Conservation (phyloP, 805 yeast species). For the Kluyveromyces starmeri region DNA sequence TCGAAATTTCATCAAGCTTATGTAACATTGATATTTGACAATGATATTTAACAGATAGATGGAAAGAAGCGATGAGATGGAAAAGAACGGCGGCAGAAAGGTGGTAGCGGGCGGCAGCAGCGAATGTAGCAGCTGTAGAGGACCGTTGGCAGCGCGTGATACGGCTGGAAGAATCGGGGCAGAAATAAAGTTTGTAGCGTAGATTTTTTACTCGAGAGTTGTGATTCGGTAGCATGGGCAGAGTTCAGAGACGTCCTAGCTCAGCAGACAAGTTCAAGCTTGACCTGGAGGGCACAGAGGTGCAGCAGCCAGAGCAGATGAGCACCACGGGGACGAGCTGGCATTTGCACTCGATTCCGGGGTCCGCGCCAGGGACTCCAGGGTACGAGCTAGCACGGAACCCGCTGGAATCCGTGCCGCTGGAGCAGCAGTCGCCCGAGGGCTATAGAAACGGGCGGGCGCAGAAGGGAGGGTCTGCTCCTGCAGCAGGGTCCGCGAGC, state of each 20-base stretch:
- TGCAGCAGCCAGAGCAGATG: background rate
- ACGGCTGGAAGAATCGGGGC: too few relatives aligned
- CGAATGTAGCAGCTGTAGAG: too few relatives aligned
- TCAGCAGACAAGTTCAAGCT: background rate
- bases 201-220: too few relatives aligned
- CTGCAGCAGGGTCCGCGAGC: background rate
- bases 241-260: slow-evolving; percentile 1
- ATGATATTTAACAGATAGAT: too few relatives aligned
- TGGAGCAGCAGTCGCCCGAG: background rate
- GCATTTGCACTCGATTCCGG: slow-evolving; percentile 26
- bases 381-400: slow-evolving; percentile 26
- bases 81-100: too few relatives aligned
- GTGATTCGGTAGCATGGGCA: too few relatives aligned
- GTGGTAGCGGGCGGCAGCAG: too few relatives aligned
- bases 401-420: slow-evolving; percentile 8
- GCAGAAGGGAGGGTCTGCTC: background rate
- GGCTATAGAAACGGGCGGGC: background rate
- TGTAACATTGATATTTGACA: too few relatives aligned
- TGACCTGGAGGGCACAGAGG: background rate
- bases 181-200: too few relatives aligned
- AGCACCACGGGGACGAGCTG: background rate
- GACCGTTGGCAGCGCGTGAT: too few relatives aligned
- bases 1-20: too few relatives aligned
- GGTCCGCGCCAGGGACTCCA: slow-evolving; percentile 35
- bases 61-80: too few relatives aligned